phyloP scores from a whole-genome alignment of 257 asterid species.

The Salvia rosmarinus region DNA sequence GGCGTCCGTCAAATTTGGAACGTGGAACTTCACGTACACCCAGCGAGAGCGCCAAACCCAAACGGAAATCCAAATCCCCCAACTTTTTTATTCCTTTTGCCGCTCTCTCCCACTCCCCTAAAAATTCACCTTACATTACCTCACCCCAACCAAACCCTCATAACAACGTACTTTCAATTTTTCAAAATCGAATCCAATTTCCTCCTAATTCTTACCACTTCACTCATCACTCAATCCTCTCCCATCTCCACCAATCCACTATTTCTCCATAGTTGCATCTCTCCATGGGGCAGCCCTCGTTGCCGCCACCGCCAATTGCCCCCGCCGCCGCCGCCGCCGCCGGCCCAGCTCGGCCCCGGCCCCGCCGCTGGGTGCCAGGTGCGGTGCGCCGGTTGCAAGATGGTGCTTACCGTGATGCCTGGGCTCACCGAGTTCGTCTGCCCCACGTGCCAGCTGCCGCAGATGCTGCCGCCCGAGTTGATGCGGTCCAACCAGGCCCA shows the following conservation, averaged over 20 bases:
- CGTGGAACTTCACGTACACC: slow-evolving; percentile 26
- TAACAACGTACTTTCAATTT: slow-evolving; percentile 14
- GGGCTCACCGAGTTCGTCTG: slow-evolving; percentile 85
- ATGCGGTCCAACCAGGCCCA: slow-evolving; percentile 52
- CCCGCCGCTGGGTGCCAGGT: slow-evolving; percentile 70
- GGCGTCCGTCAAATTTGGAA: slow-evolving; percentile 25
- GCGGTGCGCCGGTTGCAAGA: slow-evolving; percentile 94
- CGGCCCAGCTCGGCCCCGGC: slow-evolving; percentile 42
- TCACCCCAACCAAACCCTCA: slow-evolving; percentile 41
- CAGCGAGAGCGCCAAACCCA: slow-evolving; percentile 50
- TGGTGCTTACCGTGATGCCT: slow-evolving; percentile 71
- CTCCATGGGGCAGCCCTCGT: slow-evolving; percentile 77
- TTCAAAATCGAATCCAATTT: slow-evolving; percentile 31
- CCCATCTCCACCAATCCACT: slow-evolving; percentile 17
- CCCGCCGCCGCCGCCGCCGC: slow-evolving; percentile 51
- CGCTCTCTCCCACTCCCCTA: slow-evolving; percentile 38
- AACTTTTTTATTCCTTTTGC: slow-evolving; percentile 40
- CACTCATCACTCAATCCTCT: slow-evolving; percentile 30
- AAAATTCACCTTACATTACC: slow-evolving; percentile 30
- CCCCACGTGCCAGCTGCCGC: slow-evolving; percentile 92
- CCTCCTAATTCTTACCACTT: slow-evolving; percentile 34
- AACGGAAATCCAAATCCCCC: slow-evolving; percentile 32
- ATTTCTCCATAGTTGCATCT: slow-evolving; percentile 16
- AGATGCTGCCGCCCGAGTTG: slow-evolving; percentile 96
- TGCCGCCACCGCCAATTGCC: slow-evolving; percentile 65